Evolutionary conservation across 140 eudicot species (phyloP).

Genomic region (Ambrosia hybrid): DNA sequence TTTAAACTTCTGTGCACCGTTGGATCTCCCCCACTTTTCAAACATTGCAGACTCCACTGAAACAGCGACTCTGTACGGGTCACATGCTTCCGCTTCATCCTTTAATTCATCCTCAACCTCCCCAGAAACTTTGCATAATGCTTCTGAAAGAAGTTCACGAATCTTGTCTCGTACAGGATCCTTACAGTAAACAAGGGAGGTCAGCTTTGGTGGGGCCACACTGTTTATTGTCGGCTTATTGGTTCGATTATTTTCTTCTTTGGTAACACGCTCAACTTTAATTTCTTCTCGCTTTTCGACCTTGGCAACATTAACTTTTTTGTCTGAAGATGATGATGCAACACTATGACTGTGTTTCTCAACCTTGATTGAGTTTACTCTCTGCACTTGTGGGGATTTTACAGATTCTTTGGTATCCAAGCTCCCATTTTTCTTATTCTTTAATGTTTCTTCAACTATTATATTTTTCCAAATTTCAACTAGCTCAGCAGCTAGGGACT

Average conservation of each 20-base stretch:
- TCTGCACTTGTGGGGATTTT: slow-evolving; percentile 39
- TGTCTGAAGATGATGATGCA: slow-evolving; percentile 36
- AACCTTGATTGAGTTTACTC: slow-evolving; percentile 45
- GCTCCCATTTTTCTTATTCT: slow-evolving; percentile 55
- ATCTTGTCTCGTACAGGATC: slow-evolving; percentile 66
- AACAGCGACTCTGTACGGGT: slow-evolving; percentile 79
- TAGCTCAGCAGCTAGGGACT: slow-evolving; percentile 60
- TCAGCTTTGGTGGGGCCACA: slow-evolving; percentile 59
- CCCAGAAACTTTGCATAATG: slow-evolving; percentile 54
- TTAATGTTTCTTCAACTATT: slow-evolving; percentile 62
- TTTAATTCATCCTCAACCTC: slow-evolving; percentile 60
- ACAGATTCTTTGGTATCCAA: slow-evolving; percentile 35
- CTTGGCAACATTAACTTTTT: slow-evolving; percentile 36
- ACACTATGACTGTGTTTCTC: slow-evolving; percentile 29
- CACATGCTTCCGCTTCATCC: slow-evolving; percentile 45
- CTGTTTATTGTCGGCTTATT: slow-evolving; percentile 24
- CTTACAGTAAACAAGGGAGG: slow-evolving; percentile 54
- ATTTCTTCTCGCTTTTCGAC: slow-evolving; percentile 38
- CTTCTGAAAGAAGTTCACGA: slow-evolving; percentile 79
- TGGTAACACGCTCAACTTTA: slow-evolving; percentile 34
- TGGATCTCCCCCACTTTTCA: slow-evolving; percentile 74
- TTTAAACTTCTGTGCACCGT: slow-evolving; percentile 61
- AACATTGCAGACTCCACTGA: slow-evolving; percentile 74
- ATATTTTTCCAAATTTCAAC: slow-evolving; percentile 77
- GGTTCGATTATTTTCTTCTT: slow-evolving; percentile 37